These are phyloP conservation scores for Apocynum venetum DNA, from an alignment of 257 asterid species.

Conservation along the genomic window DNA sequence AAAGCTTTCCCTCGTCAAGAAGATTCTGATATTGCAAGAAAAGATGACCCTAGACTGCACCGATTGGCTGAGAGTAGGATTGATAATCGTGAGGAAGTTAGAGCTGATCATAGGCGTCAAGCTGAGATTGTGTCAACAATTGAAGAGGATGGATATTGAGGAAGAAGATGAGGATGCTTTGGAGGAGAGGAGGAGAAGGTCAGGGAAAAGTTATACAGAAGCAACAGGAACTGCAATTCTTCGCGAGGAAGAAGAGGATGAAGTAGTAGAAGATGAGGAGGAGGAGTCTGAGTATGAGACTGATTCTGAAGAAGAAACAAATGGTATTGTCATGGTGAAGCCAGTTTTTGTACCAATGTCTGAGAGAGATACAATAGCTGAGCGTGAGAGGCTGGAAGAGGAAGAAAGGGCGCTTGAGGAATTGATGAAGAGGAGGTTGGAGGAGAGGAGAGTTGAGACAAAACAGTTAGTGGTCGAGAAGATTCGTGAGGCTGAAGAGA, in stretches of 20 bases:
- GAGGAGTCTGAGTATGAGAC: slow-evolving; percentile 81
- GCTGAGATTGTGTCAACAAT: slow-evolving; percentile 89
- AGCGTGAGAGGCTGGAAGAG: slow-evolving; percentile 86
- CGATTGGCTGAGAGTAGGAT: slow-evolving; percentile 78
- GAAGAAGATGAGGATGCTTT: slow-evolving; percentile 82
- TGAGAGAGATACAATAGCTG: slow-evolving; percentile 81
- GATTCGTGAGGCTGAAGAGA: slow-evolving; percentile 75
- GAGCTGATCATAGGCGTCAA: slow-evolving; percentile 89
- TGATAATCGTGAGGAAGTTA: slow-evolving; percentile 76
- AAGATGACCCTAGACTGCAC: slow-evolving; percentile 79
- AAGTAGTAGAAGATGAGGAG: slow-evolving; percentile 53
- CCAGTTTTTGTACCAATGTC: slow-evolving; percentile 78
- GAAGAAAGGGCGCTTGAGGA: slow-evolving; percentile 87
- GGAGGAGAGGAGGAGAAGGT: slow-evolving; percentile 63
- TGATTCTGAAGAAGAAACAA: slow-evolving; percentile 73
- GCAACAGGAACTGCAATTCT: slow-evolving; percentile 63
- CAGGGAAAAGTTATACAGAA: slow-evolving; percentile 58
- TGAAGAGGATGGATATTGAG: slow-evolving; percentile 80
- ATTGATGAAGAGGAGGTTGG: slow-evolving; percentile 58
- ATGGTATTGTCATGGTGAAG: slow-evolving; percentile 70
- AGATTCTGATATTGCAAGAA: slow-evolving; percentile 36
- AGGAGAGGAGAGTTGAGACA: slow-evolving; percentile 77
- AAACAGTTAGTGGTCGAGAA: slow-evolving; percentile 79
- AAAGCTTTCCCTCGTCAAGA: slow-evolving; percentile 58
- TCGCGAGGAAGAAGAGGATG: slow-evolving; percentile 79